phyloP scores from a whole-genome alignment of 805 yeast species.

The Candida succiphila region DNA sequence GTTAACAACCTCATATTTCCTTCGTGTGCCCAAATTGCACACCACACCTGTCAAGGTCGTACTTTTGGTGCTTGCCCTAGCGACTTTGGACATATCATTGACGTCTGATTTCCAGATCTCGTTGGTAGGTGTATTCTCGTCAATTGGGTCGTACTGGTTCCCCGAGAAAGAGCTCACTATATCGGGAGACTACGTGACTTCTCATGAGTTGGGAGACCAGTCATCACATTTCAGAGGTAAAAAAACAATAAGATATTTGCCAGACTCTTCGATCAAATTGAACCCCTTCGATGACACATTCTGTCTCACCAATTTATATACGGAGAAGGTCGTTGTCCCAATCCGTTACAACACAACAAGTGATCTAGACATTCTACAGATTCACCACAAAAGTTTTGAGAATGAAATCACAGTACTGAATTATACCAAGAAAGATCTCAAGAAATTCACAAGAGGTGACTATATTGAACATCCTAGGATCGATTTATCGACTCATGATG shows the following conservation, averaged over 20 bases:
- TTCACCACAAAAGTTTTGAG: conserved; percentile 50
- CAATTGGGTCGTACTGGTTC: conserved; percentile 9
- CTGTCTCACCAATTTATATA: conserved; percentile 40
- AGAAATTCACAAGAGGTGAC: conserved; percentile 20
- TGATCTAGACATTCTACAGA: conserved; percentile 56
- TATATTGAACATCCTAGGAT: conserved; percentile 11
- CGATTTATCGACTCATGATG: conserved; percentile 17
- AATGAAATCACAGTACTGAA: conserved; percentile 37
- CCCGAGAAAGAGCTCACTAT: conserved; percentile 23
- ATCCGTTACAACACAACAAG: conserved; percentile 73
- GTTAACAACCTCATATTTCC: conserved; percentile 58
- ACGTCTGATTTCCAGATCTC: conserved; percentile 43
- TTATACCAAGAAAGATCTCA: conserved; percentile 49
- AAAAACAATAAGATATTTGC: conserved; percentile 77
- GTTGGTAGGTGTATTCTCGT: conserved; percentile 16
- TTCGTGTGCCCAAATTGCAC: conserved; percentile 55
- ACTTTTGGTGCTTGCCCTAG: conserved; percentile 31
- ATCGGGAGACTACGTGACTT: conserved; percentile 22
- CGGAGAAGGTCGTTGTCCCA: conserved; percentile 42
- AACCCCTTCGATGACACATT: conserved; percentile 63
- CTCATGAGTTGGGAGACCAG: conserved; percentile 30
- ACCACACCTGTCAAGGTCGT: conserved; percentile 33
- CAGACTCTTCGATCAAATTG: conserved; percentile 80
- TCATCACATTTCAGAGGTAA: conserved; percentile 73
- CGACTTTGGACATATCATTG: conserved; percentile 43